These are phyloP conservation scores for Immersiporthe knoxdaviesiana DNA, from an alignment of 2,329 filamentous ascomycete genomes.

Conservation along the genomic window DNA sequence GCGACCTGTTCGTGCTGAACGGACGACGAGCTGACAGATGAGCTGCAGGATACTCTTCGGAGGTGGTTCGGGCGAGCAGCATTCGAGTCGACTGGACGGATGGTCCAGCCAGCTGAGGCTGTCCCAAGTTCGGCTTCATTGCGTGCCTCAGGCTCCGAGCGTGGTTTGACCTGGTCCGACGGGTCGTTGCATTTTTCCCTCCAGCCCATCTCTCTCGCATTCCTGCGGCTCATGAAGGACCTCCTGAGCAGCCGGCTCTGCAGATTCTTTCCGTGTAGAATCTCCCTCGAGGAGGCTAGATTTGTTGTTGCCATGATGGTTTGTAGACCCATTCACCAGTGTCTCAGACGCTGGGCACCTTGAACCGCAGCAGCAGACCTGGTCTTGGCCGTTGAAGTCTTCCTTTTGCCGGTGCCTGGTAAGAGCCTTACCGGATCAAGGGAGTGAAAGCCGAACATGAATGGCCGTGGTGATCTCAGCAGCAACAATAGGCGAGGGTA, in stretches of 20 bases:
- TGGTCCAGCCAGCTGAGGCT: background rate
- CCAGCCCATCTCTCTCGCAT: background rate
- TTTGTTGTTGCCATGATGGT: background rate
- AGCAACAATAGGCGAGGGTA: background rate
- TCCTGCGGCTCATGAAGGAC: background rate
- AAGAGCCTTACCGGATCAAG: slow-evolving; percentile 20
- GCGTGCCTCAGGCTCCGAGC: background rate
- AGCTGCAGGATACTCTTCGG: background rate
- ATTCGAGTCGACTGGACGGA: background rate
- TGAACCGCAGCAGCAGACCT: slow-evolving; percentile 2
- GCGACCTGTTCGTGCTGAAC: background rate
- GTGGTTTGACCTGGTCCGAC: too few relatives aligned
- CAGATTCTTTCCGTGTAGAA: background rate
- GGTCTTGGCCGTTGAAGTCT: slow-evolving; percentile 12
- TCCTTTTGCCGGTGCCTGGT: background rate
- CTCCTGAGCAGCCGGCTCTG: background rate
- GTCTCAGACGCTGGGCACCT: background rate
- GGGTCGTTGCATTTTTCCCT: too few relatives aligned
- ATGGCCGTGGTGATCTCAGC: slow-evolving; percentile 2
- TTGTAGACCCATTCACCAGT: background rate
- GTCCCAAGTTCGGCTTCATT: background rate
- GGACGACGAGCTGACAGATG: background rate
- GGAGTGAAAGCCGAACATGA: slow-evolving; percentile 25
- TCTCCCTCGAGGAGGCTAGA: background rate
- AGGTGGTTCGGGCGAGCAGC: background rate